Base-by-base conservation (phyloP, 2,329 filamentous ascomycete species). In the Arthrobotrys entomopaga region DNA sequence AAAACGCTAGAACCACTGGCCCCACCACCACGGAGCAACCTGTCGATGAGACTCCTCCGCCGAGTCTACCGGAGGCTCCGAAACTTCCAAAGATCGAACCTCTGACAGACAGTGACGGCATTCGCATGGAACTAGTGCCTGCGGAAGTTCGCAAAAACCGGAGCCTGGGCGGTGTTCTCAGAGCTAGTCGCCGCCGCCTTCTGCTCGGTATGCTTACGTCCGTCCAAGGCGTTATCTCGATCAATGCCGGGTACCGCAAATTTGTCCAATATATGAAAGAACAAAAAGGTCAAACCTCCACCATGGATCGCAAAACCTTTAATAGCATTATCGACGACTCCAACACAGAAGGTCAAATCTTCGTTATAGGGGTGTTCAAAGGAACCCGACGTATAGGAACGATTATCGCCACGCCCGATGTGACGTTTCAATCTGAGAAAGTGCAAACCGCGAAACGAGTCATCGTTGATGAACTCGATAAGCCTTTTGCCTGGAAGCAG, bases 271-370 rank as follows among this genome's bases (percentile, higher is more conserved):
- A 73, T 19, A 46, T 65, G n/a, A 61, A 60, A 22, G 61, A 73
- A 24, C 69, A 63, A 8, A 73, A 54, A n/a, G 69, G 64, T 10
- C 69, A 73, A 24, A 65, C 56, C 10, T 61, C 69, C 26, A 73
- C 64, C n/a, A 63, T 73, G 54, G 69, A 73, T 48, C 69, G 69
- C 8, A 65, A 66, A 38, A 73, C 69, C 0, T 73, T 66, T 22
- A 73, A 73, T 53, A 65, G 69, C 34, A 73, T 73, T 46, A 66
- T 73, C 16, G 61, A 73, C 26, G 69, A 73, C 43, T 52, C 69
- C 11, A 73, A 73, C 42, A 59, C 42, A 7, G 69, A 73, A 60
- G 63, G 63, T 15, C 65, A 73, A 38, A 46, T 73, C n/a, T 63
- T 61, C 20, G 56, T 57, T 10, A 66, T 73, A 6, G 69, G 69